Evolutionary conservation across 768 basidiomycete species (phyloP).

Genomic region (Melanogaster broomeanus): DNA sequence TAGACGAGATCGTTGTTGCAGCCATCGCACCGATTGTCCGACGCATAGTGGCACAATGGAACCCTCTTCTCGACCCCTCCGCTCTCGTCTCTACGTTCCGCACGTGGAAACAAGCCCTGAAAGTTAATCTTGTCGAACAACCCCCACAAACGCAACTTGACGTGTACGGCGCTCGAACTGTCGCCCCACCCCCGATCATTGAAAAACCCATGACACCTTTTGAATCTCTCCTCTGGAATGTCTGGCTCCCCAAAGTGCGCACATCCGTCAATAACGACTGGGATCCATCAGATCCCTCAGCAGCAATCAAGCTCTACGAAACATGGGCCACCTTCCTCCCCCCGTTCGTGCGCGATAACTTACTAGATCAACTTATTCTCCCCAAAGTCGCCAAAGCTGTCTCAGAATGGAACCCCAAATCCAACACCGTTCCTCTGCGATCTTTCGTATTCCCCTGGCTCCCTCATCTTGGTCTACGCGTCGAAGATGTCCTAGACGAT

Average conservation of each 20-base stretch:
- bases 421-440: slow-evolving; percentile 61
- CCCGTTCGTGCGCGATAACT: slow-evolving; percentile 88
- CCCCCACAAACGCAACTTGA: slow-evolving; percentile 49
- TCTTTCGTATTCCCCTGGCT: slow-evolving; percentile 95
- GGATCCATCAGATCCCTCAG: slow-evolving; percentile 69
- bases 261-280: slow-evolving; percentile 95
- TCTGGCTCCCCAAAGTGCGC: slow-evolving; percentile 95
- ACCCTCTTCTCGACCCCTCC: slow-evolving; percentile 78
- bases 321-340: slow-evolving; percentile 88
- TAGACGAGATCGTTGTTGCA: slow-evolving; percentile 93
- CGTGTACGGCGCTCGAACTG: slow-evolving; percentile 52
- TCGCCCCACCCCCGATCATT: slow-evolving; percentile 31
- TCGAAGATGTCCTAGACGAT: slow-evolving; percentile 86
- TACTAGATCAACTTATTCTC: slow-evolving; percentile 93
- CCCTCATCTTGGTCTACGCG: slow-evolving; percentile 78
- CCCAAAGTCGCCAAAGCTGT: slow-evolving; percentile 89
- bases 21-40: slow-evolving; percentile 84
- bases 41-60: slow-evolving; percentile 74
- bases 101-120: slow-evolving; percentile 68
- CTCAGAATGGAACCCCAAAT: slow-evolving; percentile 77
- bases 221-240: slow-evolving; percentile 91
- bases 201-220: slow-evolving; percentile 88
- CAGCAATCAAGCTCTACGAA: slow-evolving; percentile 83
- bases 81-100: slow-evolving; percentile 65
- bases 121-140: slow-evolving; percentile 52